Evolutionary conservation across 2,329 filamentous ascomycete species (phyloP), one percentile per base, ranked within the genome.

Genomic region (Cladophialophora immunda): DNA sequence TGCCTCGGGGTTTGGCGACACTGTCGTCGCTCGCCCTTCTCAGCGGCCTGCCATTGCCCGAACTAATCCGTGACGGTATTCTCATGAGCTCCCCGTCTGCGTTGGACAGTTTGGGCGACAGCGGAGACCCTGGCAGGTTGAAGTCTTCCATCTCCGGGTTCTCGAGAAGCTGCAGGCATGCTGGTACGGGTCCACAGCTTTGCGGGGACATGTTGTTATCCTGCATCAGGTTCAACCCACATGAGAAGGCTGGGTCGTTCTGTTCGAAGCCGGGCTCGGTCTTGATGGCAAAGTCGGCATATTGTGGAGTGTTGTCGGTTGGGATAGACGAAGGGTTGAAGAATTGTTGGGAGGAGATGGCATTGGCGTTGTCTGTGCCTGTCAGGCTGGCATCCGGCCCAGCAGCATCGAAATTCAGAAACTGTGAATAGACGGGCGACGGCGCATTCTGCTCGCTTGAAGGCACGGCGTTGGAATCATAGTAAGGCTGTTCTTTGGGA

Each of bases 401-500:
- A 34, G 64, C 62, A 30, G 65, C 63, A 29, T 68, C 68, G 60
- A 68, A 68, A 50, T 70, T 68, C 27, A 70, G 56, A 34, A 66
- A 70, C 50, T 70, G 68, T 15, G 62, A 66, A 45, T 66, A 70
- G 61, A 66, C 64, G 8, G 68, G 66, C 25, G 66, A 70, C 17
- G 63, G 65, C n/a, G 61, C 57, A 55, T 56, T 60, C 59, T 70
- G 65, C 30, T 47, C 50, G 19, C 38, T 38, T 22, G 59, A n/a
- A 22, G 61, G 59, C 8, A 65, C 32, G 36, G 34, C 19, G 36
- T 62, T 58, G 34, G 63, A 9, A 47, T 62, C 63, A 54, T 64
- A 62, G 38, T 62, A 70, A 25, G 32, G 17, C 7, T 32, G 29
- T 19, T 68, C 59, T 17, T 63, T 55, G 8, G 55, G 52, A 30